Evolutionary conservation across 495 filamentous ascomycete species (phyloP), one percentile per base, ranked within the genome.

Genomic region (Aspergillus indologenus): DNA sequence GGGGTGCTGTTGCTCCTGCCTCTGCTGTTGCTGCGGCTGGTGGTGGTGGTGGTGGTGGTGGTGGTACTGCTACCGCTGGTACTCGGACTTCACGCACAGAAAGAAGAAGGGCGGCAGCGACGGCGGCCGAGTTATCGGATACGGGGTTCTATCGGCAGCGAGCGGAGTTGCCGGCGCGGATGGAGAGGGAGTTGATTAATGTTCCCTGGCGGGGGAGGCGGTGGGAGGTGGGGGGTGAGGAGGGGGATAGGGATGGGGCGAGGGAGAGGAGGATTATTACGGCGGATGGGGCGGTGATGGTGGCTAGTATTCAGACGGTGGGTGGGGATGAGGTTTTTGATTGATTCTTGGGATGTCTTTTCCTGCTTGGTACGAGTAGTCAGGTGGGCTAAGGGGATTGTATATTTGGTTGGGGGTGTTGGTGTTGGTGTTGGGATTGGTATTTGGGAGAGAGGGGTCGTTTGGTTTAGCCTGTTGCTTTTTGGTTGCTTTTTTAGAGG

Each of bases 171-270:
- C 56, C 75, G 0, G 50, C 59, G 0, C 19, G 65, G 11, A 58
- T 65, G 0, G 58, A 61, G 11, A 65, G 71, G 14, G 74, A 75
- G 53, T 60, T 75, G 2, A 77, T 77, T 42, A 77, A 75, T 26
- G 19, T 69, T 5, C 68, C 69, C 0, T 23, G 48, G 48, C n/a
- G 23, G 48, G 7, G 48, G 48, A 51, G 24, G 9, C n/a, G 45
- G 47, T 21, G 21, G 22, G 24, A 31, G 9, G 24, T 8, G 14
- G 22, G 11, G 17, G 11, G 48, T 12, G 48, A 18, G 47, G 7
- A 23, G 11, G 44, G 15, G 1, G 44, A 46, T 7, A n/a, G 1
- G n/a, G 18, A 47, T 21, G 18, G 8, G 45, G 7, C 19, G 45
- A 47, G 15, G 5, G 44, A 47, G 18, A 22, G 18, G 22, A 21